These are phyloP conservation scores for Candida parachauliodes DNA, from an alignment of 805 yeast genomes.

Conservation along the genomic window DNA sequence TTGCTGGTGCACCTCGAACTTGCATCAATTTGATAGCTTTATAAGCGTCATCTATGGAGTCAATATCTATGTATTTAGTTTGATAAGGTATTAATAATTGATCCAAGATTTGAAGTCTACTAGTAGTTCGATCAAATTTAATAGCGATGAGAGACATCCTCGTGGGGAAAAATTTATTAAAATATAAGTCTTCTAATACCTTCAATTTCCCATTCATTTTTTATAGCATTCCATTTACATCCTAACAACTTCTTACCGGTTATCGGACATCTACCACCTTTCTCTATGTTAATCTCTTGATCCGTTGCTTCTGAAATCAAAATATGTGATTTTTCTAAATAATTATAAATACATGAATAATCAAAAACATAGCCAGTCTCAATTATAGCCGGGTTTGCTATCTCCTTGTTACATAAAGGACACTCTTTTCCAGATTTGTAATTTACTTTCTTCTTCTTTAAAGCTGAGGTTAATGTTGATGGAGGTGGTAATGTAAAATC, in stretches of 20 bases:
- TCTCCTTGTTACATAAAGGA: slow-evolving; percentile 62
- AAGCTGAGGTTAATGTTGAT: slow-evolving; percentile 19
- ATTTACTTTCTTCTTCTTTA: slow-evolving; percentile 11
- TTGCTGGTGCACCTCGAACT: slow-evolving; percentile 98
- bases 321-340: slow-evolving; percentile 49
- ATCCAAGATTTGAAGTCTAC: slow-evolving; percentile 62
- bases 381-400: slow-evolving; percentile 78
- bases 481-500: slow-evolving; percentile 52
- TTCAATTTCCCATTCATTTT: slow-evolving; percentile 65
- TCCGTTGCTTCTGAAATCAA: too few species aligned
- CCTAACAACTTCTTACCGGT: slow-evolving; percentile 71
- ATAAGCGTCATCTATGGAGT: slow-evolving; percentile 70
- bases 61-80: slow-evolving; percentile 61
- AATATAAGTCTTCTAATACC: slow-evolving; percentile 75
- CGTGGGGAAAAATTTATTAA: slow-evolving; percentile 19
- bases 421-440: slow-evolving; percentile 44
- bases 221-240: slow-evolving; percentile 58
- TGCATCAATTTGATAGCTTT: slow-evolving; percentile 86
- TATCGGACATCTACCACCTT: slow-evolving; percentile 79
- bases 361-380: slow-evolving; percentile 93
- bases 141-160: slow-evolving; percentile 52
- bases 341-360: slow-evolving; percentile 76
- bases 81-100: slow-evolving; percentile 81
- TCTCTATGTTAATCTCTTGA: slow-evolving; percentile 28
- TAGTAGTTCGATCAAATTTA: slow-evolving; percentile 47